Conservation (phyloP, 768 basidiomycete species). For the Cystoderma amianthinum region DNA sequence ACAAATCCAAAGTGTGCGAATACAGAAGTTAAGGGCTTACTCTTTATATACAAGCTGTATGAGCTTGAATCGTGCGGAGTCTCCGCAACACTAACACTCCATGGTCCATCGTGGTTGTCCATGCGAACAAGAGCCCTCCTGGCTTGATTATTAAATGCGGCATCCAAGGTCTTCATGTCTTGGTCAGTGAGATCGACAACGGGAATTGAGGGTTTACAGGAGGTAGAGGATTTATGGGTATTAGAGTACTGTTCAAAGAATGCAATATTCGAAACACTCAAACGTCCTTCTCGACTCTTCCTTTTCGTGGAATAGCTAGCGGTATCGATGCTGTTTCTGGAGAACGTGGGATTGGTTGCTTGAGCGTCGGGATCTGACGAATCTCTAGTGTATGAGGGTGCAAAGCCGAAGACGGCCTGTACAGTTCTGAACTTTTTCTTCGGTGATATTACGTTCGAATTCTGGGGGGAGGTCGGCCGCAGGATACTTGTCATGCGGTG, state of each 20-base stretch:
- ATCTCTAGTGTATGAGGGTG: slow-evolving; percentile 22
- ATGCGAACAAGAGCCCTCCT: slow-evolving; percentile 52
- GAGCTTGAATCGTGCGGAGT: slow-evolving; percentile 66
- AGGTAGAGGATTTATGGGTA: not conserved
- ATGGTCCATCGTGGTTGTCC: slow-evolving; percentile 75
- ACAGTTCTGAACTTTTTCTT: slow-evolving; percentile 41
- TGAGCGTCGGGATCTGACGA: slow-evolving; percentile 20
- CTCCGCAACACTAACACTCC: slow-evolving; percentile 87
- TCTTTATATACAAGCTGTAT: slow-evolving; percentile 87
- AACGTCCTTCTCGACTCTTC: slow-evolving; percentile 26
- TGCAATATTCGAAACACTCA: slow-evolving; percentile 31
- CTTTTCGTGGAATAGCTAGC: slow-evolving; percentile 25
- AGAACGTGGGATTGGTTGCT: slow-evolving; percentile 19
- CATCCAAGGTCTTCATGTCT: slow-evolving; percentile 36
- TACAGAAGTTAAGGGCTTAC: slow-evolving; percentile 40
- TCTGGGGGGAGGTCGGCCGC: slow-evolving; percentile 8
- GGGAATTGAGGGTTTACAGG: not conserved
- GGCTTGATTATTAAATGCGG: slow-evolving; percentile 28
- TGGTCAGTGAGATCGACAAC: slow-evolving; percentile 12
- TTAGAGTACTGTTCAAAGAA: slow-evolving; percentile 25
- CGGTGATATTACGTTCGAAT: slow-evolving; percentile 11
- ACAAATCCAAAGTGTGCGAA: slow-evolving; percentile 11
- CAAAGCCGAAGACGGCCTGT: slow-evolving; percentile 30
- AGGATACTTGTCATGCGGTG: slow-evolving; percentile 11
- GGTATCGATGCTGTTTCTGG: slow-evolving; percentile 39